A percentile compares a stretch with the other conserved stretches of the same genome.
Conservation (phyloP, 371 early-diverging fungal genomes). For the Mortierella sp. region DNA sequence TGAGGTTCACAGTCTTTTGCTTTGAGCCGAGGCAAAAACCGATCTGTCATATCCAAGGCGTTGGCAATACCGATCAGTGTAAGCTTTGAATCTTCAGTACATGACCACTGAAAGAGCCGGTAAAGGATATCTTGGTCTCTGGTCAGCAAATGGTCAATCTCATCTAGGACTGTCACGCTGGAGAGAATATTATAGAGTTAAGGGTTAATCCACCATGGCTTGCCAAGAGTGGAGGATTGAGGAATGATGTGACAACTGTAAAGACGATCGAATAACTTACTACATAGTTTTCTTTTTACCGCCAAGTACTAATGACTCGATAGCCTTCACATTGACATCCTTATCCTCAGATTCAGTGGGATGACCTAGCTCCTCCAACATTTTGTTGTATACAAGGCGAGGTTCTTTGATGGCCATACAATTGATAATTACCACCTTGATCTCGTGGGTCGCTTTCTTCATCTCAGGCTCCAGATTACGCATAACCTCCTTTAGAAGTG, state of each 20-base stretch:
- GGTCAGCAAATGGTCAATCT: slow-evolving; percentile 90
- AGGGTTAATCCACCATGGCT: background rate
- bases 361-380: slow-evolving; percentile 66
- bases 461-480: slow-evolving; percentile 57
- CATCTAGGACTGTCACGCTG: slow-evolving; percentile 88
- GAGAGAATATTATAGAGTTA: background rate
- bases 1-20: slow-evolving; percentile 84
- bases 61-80: slow-evolving; percentile 96
- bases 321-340: slow-evolving; percentile 45
- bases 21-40: slow-evolving; percentile 88
- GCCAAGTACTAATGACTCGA: slow-evolving; percentile 58
- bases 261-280: slow-evolving; percentile 48
- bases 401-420: slow-evolving; percentile 88
- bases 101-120: slow-evolving; percentile 86
- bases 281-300: slow-evolving; percentile 56
- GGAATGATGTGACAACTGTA: background rate
- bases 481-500: slow-evolving; percentile 77
- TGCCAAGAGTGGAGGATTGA: background rate
- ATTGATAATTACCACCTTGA: slow-evolving; percentile 76
- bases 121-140: slow-evolving; percentile 87
- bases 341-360: slow-evolving; percentile 16
- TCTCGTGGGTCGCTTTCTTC: slow-evolving; percentile 49
- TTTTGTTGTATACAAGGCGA: slow-evolving; percentile 71
- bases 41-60: slow-evolving; percentile 90
- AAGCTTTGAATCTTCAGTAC: slow-evolving; percentile 70